Evolutionary conservation across 1,284 basidiomycete genomes (phyloP).

Genomic region (Trametes pubescens): DNA sequence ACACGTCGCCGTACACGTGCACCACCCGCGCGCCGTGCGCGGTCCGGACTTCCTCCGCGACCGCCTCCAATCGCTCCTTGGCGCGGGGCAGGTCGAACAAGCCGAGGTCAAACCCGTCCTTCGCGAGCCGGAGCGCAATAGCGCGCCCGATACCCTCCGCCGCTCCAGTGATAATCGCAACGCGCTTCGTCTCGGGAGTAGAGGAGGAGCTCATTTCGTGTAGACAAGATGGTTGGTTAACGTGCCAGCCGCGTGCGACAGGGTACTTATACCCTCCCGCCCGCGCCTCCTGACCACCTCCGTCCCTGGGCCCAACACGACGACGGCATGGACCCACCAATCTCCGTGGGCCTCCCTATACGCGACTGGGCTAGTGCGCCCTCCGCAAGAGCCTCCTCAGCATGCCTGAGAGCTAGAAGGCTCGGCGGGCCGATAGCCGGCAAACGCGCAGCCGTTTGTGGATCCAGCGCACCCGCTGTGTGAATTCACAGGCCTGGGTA

Average conservation of each 20-base stretch:
- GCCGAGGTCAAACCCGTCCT: slow-evolving; percentile 40
- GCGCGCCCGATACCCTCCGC: slow-evolving; percentile 38
- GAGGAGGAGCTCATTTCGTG: slow-evolving; percentile 12
- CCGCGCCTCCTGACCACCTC: neutral
- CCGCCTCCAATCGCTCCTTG: slow-evolving; percentile 29
- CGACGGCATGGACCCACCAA: neutral
- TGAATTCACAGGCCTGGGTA: neutral
- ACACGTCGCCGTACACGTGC: slow-evolving; percentile 41
- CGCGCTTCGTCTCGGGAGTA: slow-evolving; percentile 16
- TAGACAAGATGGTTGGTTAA: neutral
- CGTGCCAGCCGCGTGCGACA: neutral
- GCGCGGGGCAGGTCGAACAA: slow-evolving; percentile 40
- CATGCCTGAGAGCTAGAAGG: slow-evolving; percentile 1
- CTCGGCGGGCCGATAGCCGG: slow-evolving; percentile 7
- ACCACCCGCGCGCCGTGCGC: slow-evolving; percentile 31
- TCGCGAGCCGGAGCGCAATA: slow-evolving; percentile 39
- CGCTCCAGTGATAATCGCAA: slow-evolving; percentile 32
- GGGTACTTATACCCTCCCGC: neutral
- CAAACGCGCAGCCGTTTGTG: neutral
- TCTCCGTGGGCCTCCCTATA: neutral
- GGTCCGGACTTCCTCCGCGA: slow-evolving; percentile 34
- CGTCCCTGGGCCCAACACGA: neutral
- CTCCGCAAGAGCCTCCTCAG: neutral
- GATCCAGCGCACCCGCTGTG: neutral
- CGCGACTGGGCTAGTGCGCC: neutral